A percentile compares a stretch with the other conserved stretches of the same genome.
Evolutionary conservation across 495 filamentous ascomycete species (phyloP).

Genomic region (Pyrenopolyporus hunteri): DNA sequence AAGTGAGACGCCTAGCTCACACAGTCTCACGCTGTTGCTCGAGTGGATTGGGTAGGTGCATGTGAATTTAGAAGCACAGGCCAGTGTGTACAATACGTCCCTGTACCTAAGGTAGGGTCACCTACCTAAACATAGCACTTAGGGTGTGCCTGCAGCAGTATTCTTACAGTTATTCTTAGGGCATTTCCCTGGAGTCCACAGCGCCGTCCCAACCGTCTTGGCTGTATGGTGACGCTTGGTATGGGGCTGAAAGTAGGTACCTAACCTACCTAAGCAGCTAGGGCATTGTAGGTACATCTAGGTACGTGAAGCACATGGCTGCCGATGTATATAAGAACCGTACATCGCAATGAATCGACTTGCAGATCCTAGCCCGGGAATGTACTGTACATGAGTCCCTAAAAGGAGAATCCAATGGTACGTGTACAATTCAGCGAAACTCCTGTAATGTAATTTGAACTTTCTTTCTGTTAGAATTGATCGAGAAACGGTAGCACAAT

Average conservation of each 20-base stretch:
- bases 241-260: conserved; percentile 1
- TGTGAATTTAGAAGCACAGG: not conserved
- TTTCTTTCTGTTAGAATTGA: conserved; percentile 27
- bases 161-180: conserved; percentile 2
- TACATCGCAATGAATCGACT: conserved; percentile 7
- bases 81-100: not conserved
- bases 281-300: too few relatives aligned
- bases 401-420: conserved; percentile 34
- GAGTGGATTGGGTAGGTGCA: not conserved
- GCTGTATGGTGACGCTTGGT: conserved; percentile 10
- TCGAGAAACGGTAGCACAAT: conserved; percentile 5
- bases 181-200: conserved; percentile 1
- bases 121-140: not conserved
- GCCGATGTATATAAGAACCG: too few relatives aligned
- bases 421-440: conserved; percentile 34
- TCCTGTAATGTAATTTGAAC: conserved; percentile 26
- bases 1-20: too few relatives aligned
- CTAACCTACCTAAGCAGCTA: not conserved
- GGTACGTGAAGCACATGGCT: too few relatives aligned
- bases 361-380: conserved; percentile 1
- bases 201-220: conserved; percentile 28
- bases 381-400: not conserved
- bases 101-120: too few relatives aligned
- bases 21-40: too few relatives aligned
- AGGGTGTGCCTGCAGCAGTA: not conserved